Base-by-base conservation (phyloP, 2,329 filamentous ascomycete genomes). In the Trichoderma koningiopsis region DNA sequence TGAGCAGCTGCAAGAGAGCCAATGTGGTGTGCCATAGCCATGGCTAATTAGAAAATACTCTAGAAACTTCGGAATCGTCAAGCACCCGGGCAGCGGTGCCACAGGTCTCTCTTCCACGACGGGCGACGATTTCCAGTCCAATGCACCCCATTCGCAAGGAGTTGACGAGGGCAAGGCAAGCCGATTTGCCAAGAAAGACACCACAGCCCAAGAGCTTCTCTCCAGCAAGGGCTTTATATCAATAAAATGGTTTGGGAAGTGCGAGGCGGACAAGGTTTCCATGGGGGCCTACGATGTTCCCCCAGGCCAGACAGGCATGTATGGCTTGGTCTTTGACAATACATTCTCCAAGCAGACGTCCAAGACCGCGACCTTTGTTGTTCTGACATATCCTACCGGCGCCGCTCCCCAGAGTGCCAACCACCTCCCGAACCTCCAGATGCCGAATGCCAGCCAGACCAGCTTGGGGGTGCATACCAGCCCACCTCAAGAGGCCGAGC, bases 321-420 rank as follows among this genome's bases (percentile, higher is more conserved):
- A 97, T 78, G 96, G 94, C 68, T 84, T 99, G 71, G 93, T 98
- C 37, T 97, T 99, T 77, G 96, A 99, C 87, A 99, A 99, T 77
- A 99, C 96, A 33, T 99, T 99, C 79, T 97, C 94, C 70, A 98
- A 97, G 82, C 92, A 91, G 79, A 91, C 92, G 53, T 96, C 94
- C 65, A 99, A 99, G 82, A 97, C 92, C 35, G 94, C 94, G 24
- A 98, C 95, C 8, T 93, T 99, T 76, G 94, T 97, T 43, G 88
- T 99, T 64, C 87, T 98, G 78, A 98, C 94, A 49, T 97, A 98
- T 76, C 94, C 95, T 11, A 94, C 93, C 43, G 91, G 90, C 73
- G 87, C 89, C 6, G 88, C 92, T 40, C 93, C 93, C 1, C 92
- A 93, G 76, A 89, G 89, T 19, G 89, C 89, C 4, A 89, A 91